Base-by-base conservation (phyloP, 2,329 filamentous ascomycete genomes). In the Ciborinia camelliae region DNA sequence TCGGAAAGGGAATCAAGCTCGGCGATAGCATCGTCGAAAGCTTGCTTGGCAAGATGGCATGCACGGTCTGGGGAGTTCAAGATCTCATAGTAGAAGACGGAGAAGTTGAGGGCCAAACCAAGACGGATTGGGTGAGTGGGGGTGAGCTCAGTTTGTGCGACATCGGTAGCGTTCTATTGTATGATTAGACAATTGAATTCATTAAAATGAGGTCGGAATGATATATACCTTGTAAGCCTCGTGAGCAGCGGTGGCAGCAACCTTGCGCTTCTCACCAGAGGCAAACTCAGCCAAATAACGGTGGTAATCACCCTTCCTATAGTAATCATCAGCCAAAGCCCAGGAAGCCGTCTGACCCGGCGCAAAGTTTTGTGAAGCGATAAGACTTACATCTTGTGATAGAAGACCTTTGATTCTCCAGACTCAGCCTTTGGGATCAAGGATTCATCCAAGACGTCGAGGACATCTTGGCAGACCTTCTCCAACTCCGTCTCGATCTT, bases 21-120 rank as follows among this genome's bases (percentile, higher is more conserved):
- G 76, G 94, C 94, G 79, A 98, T 97, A 76, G 94, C 94, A 79
- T 97, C 94, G 79, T 98, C 94, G 77, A 98, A 98, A 59, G 95
- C 94, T 85, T 98, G 94, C 88, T 98, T 98, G 81, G 94, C 94
- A 72, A 98, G 88, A 79, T 98, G 94, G 88, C 94, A 98, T 77
- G 94, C 94, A 78, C 91, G 92, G 81, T 97, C 93, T 76, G 93
- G 94, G 43, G 93, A 96, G 89, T 97, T 98, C 78, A 97, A 85
- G 79, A 97, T 97, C 86, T 97, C 95, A 81, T 97, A 97, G 88
- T 97, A 97, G 86, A 97, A 97, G 76, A 97, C 94, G 70, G 93
- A 97, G 88, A 98, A 97, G 90, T 97, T 98, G 74, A 98, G 88
- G 73, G 94, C 94, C 76, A 98, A 90, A 80, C 94, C 94, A 71